Evolutionary conservation across 2,329 filamentous ascomycete genomes (phyloP).

Genomic region (Podosphaera fusca): DNA sequence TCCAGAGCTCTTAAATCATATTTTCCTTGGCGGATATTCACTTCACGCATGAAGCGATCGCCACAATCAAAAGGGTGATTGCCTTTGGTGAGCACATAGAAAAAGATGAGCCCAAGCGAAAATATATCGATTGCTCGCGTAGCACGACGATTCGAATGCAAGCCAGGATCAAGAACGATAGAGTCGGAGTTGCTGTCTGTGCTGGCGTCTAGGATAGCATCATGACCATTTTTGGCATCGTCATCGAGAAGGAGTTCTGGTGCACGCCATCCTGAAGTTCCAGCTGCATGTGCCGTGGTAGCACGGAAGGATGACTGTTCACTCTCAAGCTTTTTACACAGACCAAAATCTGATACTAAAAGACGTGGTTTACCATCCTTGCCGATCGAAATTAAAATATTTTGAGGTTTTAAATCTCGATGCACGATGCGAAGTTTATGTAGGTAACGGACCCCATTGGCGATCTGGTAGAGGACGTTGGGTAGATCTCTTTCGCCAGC

Average conservation of each 20-base stretch:
- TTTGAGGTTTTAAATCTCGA: conserved; percentile 90
- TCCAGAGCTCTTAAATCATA: conserved; percentile 50
- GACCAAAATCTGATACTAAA: conserved; percentile 88
- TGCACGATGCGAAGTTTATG: conserved; percentile 89
- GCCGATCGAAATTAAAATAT: conserved; percentile 66
- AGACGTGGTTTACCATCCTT: conserved; percentile 53
- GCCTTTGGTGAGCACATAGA: conserved; percentile 88
- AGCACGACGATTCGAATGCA: conserved; percentile 44
- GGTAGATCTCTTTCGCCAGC: conserved; percentile 56
- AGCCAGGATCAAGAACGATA: conserved; percentile 32
- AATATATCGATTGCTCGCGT: conserved; percentile 96
- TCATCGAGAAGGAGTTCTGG: conserved; percentile 77
- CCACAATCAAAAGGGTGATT: conserved; percentile 86
- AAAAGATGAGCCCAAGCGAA: conserved; percentile 91
- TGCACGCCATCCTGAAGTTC: conserved; percentile 89
- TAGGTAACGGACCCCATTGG: conserved; percentile 67
- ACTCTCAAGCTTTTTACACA: conserved; percentile 91
- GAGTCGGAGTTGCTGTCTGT: conserved; percentile 37
- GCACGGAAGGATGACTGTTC: conserved; percentile 88
- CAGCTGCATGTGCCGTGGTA: conserved; percentile 78
- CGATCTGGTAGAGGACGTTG: conserved; percentile 67
- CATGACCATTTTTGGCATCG: conserved; percentile 29
- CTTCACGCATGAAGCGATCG: conserved; percentile 83
- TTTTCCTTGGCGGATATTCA: conserved; percentile 85
- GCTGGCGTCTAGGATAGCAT: conserved; percentile 24